Conservation (phyloP, 148 eudicot genomes). For the Chenopodium berlandieri region DNA sequence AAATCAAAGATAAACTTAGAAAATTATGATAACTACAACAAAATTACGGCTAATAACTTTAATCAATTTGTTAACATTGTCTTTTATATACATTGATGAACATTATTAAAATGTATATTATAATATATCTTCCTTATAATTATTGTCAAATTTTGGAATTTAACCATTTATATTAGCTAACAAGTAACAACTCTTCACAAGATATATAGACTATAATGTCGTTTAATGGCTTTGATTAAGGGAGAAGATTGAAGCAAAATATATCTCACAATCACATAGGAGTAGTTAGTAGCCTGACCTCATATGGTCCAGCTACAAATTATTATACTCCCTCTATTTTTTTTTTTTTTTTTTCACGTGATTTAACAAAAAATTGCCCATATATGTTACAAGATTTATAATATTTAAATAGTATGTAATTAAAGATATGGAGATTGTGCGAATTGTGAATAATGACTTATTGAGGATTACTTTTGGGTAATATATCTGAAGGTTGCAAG, state of each 20-base stretch:
- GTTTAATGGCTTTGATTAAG: neutral
- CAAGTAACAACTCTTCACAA: neutral
- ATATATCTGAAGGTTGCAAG: conserved; percentile 67
- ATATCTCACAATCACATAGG: neutral
- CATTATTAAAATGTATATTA: neutral
- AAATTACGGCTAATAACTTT: neutral
- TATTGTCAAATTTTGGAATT: neutral
- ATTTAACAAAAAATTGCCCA: no score
- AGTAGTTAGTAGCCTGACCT: conserved; percentile 3
- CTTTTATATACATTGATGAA: neutral
- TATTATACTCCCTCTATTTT: no score
- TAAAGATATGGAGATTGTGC: no score
- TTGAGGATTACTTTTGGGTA: no score
- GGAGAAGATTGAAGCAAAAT: neutral
- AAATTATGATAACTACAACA: neutral
- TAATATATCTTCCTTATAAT: neutral
- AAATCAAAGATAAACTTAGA: neutral
- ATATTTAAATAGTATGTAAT: no score
- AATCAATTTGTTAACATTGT: neutral
- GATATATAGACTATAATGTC: neutral
- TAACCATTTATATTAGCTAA: neutral
- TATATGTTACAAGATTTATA: no score
- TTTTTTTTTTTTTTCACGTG: neutral
- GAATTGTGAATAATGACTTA: neutral
- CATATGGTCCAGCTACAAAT: neutral